A percentile compares a stretch with the other conserved stretches of the same genome.
Conservation (phyloP, 1,284 basidiomycete species). For the Retiboletus flavoniger region DNA sequence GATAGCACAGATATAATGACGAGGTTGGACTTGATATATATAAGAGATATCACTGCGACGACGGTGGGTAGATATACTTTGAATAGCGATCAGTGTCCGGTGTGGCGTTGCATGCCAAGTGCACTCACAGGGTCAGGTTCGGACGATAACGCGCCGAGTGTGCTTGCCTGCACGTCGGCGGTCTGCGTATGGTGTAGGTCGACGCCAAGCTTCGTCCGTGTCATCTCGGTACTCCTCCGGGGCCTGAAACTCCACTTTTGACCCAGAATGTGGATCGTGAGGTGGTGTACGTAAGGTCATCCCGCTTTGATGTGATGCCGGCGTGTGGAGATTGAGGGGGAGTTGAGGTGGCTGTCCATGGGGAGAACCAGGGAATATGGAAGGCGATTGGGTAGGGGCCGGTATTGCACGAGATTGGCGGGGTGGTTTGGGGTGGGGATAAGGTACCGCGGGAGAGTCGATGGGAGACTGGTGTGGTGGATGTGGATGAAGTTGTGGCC, state of each 20-base stretch:
- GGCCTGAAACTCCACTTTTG: constrained; percentile 41
- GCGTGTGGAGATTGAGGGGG: constrained; percentile 43
- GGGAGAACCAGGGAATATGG: constrained; percentile 31
- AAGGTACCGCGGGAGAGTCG: constrained; percentile 18
- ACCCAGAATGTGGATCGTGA: constrained; percentile 38
- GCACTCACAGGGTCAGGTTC: constrained; percentile 37
- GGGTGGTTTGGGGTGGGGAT: constrained; percentile 23
- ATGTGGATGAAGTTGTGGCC: constrained; percentile 28
- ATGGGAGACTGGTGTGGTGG: constrained; percentile 30
- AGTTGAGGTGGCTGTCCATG: constrained; percentile 37
- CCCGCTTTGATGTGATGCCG: constrained; percentile 35
- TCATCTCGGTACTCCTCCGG: constrained; percentile 47
- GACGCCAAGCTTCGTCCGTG: constrained; percentile 62
- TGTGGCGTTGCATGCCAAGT: neutral
- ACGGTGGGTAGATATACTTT: constrained; percentile 6
- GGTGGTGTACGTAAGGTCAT: constrained; percentile 45
- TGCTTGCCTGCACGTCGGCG: constrained; percentile 72
- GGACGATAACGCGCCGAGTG: constrained; percentile 61
- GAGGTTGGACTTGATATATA: constrained; percentile 23
- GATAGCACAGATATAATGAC: constrained; percentile 24
- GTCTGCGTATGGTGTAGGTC: constrained; percentile 65
- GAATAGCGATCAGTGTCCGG: constrained; percentile 5
- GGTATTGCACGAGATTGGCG: constrained; percentile 29
- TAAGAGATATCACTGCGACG: constrained; percentile 24
- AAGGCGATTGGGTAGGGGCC: constrained; percentile 27